Percentiles rank a stretch among this genome's conserved stretches.
phyloP scores from a whole-genome alignment of 202 grass and related monocot species.

The Bolboschoenoplectus hybrid region DNA sequence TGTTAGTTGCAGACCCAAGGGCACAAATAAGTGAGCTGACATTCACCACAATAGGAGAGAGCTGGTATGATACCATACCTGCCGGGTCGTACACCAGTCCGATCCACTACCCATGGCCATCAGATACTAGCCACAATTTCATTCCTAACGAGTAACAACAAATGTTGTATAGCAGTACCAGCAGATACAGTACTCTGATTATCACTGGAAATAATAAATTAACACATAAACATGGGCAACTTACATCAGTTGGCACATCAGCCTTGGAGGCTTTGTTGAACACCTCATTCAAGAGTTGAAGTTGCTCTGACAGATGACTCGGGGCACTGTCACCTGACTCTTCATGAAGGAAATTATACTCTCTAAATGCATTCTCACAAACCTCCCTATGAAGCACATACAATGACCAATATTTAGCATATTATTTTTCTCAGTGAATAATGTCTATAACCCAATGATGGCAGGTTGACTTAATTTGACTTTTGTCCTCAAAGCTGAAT shows the following conservation, averaged over 20 bases:
- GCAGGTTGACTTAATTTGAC: not conserved
- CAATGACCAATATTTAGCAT: constrained; percentile 5
- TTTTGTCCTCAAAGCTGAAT: constrained; percentile 17
- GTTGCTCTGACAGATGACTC: constrained; percentile 52
- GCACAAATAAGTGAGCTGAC: not conserved
- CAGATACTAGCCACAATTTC: not conserved
- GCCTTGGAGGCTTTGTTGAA: constrained; percentile 52
- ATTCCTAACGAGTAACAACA: not conserved
- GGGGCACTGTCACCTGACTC: constrained; percentile 36
- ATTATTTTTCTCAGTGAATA: not conserved
- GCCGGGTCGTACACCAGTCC: not conserved
- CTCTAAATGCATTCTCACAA: constrained; percentile 72
- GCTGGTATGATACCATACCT: not conserved
- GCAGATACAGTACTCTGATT: not conserved
- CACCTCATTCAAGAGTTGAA: constrained; percentile 62
- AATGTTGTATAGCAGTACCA: constrained; percentile 4
- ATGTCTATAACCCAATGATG: not conserved
- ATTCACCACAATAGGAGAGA: constrained; percentile 18
- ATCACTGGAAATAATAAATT: not conserved
- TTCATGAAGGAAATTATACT: constrained; percentile 73
- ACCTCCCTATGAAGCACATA: constrained; percentile 47
- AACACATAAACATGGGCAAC: not conserved
- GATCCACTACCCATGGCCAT: not conserved
- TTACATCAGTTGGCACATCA: constrained; percentile 69
- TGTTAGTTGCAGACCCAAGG: not conserved